Percentiles rank a stretch among this genome's conserved stretches.
Evolutionary conservation across 164 flowering plant species (phyloP).

Genomic region (Umbilicus rupestris): DNA sequence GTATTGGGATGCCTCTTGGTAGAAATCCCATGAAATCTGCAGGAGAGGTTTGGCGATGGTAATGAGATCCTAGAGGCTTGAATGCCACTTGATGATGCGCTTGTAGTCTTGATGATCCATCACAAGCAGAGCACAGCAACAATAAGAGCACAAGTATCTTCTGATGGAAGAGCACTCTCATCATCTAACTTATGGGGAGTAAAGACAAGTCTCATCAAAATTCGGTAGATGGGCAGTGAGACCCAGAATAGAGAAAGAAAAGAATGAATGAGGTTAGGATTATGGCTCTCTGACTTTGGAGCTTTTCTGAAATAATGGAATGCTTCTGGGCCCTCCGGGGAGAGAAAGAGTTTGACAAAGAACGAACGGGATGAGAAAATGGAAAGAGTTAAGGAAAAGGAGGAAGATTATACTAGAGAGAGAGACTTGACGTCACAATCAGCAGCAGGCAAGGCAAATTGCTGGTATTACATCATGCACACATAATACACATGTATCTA

Average conservation of each 20-base stretch:
- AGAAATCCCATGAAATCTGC: conserved; percentile 37
- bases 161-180: not conserved
- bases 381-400: not conserved
- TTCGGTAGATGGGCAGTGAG: not conserved
- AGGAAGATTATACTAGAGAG: not conserved
- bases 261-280: not conserved
- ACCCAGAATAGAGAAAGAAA: not conserved
- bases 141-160: not conserved
- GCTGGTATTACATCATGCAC: conserved; percentile 1
- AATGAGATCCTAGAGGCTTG: not conserved
- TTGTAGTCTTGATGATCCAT: conserved; percentile 3
- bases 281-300: not conserved
- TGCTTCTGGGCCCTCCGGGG: not conserved
- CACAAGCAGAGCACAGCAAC: not conserved
- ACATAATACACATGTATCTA: too few species aligned
- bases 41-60: not conserved
- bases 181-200: not conserved
- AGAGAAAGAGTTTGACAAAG: not conserved
- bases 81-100: not conserved
- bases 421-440: not conserved
- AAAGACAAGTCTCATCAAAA: not conserved
- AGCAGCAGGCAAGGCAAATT: not conserved
- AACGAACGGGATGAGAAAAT: not conserved
- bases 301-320: not conserved
- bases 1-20: conserved; percentile 50